A percentile compares a stretch with the other conserved stretches of the same genome.
phyloP scores from a whole-genome alignment of 2,329 filamentous ascomycete species.

The Zymoseptoria tritici region DNA sequence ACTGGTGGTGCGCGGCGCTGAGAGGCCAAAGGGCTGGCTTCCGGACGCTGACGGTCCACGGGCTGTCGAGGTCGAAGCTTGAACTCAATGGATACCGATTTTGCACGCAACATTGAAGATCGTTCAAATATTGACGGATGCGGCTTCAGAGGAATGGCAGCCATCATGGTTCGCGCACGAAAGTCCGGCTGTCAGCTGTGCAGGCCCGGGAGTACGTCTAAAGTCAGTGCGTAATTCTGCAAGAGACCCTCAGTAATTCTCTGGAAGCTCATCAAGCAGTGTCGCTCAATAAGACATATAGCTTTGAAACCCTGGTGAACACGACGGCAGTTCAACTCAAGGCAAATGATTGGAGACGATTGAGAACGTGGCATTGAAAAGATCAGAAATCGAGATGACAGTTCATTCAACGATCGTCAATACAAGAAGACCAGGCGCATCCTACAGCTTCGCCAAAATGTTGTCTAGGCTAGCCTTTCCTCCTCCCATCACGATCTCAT shows the following conservation, averaged over 20 bases:
- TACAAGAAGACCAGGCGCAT: not conserved
- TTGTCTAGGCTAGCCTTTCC: slow-evolving; percentile 24
- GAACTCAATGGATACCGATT: slow-evolving; percentile 1
- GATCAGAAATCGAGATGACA: not conserved
- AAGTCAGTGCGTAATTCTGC: too few relatives aligned
- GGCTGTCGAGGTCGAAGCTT: slow-evolving; percentile 36
- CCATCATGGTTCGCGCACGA: too few relatives aligned
- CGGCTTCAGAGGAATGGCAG: too few relatives aligned
- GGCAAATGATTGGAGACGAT: not conserved
- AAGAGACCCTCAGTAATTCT: too few relatives aligned
- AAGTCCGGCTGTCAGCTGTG: too few relatives aligned
- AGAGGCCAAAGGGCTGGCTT: slow-evolving; percentile 86
- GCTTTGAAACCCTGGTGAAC: not conserved
- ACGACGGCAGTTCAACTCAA: not conserved
- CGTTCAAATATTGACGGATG: too few relatives aligned
- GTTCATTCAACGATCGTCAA: not conserved
- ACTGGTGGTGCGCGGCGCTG: slow-evolving; percentile 75
- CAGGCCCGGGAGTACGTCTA: too few relatives aligned
- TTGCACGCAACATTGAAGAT: not conserved
- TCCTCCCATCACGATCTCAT: slow-evolving; percentile 43
- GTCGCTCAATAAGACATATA: not conserved
- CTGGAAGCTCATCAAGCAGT: too few relatives aligned
- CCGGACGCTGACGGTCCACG: slow-evolving; percentile 54
- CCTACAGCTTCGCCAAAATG: slow-evolving; percentile 27
- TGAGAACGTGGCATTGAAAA: not conserved